Evolutionary conservation across 208 protist genomes (phyloP).

Genomic region (Zelonia costaricensis): DNA sequence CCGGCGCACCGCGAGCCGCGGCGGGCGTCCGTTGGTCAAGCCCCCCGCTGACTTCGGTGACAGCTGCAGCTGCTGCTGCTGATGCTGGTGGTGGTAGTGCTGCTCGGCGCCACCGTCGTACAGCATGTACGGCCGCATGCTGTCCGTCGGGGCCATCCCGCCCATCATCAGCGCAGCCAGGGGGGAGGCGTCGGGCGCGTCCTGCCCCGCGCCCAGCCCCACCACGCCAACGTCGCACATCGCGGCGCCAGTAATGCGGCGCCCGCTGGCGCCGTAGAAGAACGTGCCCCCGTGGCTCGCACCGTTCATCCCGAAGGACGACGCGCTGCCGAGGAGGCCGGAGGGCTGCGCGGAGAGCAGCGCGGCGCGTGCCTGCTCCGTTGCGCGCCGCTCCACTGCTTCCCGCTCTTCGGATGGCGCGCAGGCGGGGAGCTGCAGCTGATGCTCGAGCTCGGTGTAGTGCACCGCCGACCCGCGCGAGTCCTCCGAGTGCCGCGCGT

Average conservation of each 20-base stretch:
- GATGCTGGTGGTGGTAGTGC: background rate
- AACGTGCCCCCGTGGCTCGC: conserved; percentile 15
- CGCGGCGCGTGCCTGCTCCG: conserved; percentile 16
- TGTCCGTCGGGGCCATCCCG: conserved; percentile 33
- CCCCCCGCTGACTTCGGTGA: background rate
- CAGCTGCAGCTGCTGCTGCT: background rate
- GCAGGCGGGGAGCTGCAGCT: conserved; percentile 27
- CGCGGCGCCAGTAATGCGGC: conserved; percentile 1
- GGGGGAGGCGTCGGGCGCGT: background rate
- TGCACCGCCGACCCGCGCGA: conserved; percentile 14
- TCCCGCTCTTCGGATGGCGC: conserved; percentile 52
- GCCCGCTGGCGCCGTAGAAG: conserved; percentile 24
- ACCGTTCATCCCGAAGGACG: conserved; percentile 8
- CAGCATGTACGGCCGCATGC: conserved; percentile 49
- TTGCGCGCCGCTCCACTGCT: conserved; percentile 16
- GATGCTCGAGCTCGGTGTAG: conserved; percentile 29
- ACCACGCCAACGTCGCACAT: background rate
- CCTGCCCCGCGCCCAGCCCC: background rate
- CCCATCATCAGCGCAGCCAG: background rate
- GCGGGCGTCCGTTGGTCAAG: background rate
- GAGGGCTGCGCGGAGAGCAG: conserved; percentile 14
- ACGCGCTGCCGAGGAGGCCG: conserved; percentile 2
- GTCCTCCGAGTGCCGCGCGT: conserved; percentile 15
- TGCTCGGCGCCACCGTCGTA: conserved; percentile 23
- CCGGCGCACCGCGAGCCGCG: background rate